phyloP scores from a whole-genome alignment of 2,329 filamentous ascomycete species.

The Cercospora zeina region DNA sequence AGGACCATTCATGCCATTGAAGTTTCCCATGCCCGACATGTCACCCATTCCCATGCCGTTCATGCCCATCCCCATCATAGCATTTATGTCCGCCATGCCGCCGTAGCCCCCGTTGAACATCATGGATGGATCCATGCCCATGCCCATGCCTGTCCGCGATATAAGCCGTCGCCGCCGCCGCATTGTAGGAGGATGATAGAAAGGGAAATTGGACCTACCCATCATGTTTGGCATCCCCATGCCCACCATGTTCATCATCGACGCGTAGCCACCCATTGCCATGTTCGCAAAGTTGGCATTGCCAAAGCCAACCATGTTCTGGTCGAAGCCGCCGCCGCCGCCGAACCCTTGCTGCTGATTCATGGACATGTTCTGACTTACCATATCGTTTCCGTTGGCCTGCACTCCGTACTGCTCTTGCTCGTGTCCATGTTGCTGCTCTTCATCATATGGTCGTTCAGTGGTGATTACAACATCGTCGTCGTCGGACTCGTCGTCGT shows the following conservation, averaged over 20 bases:
- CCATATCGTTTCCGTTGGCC: constrained; percentile 20
- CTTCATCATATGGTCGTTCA: constrained; percentile 33
- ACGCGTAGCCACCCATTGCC: constrained; percentile 62
- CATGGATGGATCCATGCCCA: constrained; percentile 81
- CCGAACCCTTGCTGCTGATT: constrained; percentile 28
- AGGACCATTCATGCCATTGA: constrained; percentile 71
- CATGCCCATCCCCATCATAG: constrained; percentile 61
- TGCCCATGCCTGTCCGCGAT: constrained; percentile 55
- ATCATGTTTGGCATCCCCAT: constrained; percentile 67
- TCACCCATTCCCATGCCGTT: constrained; percentile 64
- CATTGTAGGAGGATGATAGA: constrained; percentile 9
- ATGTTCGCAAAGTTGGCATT: constrained; percentile 30
- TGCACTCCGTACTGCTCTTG: constrained; percentile 26
- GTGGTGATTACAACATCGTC: constrained; percentile 38
- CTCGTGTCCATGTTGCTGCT: constrained; percentile 24
- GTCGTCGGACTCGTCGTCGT: constrained; percentile 33
- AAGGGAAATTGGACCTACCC: constrained; percentile 61
- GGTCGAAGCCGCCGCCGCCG: constrained; percentile 30
- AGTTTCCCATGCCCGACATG: constrained; percentile 60
- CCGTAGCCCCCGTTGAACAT: constrained; percentile 66
- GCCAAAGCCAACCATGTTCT: constrained; percentile 29
- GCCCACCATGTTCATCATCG: constrained; percentile 60
- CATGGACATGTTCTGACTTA: constrained; percentile 27
- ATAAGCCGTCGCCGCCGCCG: constrained; percentile 35
- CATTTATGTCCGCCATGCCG: constrained; percentile 74